These are phyloP conservation scores for Sugiyamaella neomexicana DNA, from an alignment of 1,139 yeast species.

Conservation along the genomic window DNA sequence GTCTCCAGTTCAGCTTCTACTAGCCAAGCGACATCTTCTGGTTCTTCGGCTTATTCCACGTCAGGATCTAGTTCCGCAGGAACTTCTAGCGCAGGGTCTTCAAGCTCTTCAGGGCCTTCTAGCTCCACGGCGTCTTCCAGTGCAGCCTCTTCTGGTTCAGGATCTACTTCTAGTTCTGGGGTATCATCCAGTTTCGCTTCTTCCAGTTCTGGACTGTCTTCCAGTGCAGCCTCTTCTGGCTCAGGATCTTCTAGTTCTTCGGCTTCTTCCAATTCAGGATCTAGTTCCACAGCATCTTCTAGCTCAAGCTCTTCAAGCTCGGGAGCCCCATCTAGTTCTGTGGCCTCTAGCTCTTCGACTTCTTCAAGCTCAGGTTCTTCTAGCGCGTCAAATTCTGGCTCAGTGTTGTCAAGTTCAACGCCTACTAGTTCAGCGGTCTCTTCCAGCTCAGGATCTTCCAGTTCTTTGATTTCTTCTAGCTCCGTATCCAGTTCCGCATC, in stretches of 20 bases:
- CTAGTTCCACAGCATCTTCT: slow-evolving; percentile 4
- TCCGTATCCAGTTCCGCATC: no score
- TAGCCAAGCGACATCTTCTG: no score
- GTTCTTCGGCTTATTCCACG: no score
- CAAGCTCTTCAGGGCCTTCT: neutral
- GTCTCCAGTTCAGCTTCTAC: no score
- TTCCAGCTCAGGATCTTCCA: slow-evolving; percentile 17
- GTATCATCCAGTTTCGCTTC: neutral
- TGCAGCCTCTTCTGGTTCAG: neutral
- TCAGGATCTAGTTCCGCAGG: neutral
- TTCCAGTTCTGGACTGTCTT: slow-evolving; percentile 4
- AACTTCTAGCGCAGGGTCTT: neutral
- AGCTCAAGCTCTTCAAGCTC: neutral
- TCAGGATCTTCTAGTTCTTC: slow-evolving; percentile 6
- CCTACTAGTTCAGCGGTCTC: neutral
- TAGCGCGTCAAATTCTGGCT: slow-evolving; percentile 2
- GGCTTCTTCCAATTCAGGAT: slow-evolving; percentile 7
- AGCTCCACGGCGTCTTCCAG: neutral
- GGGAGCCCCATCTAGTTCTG: neutral
- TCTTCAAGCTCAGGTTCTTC: slow-evolving; percentile 12
- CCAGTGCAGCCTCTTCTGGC: slow-evolving; percentile 8
- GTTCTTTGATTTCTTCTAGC: slow-evolving; percentile 6
- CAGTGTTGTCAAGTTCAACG: neutral
- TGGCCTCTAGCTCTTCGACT: neutral
- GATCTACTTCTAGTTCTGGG: neutral